Evolutionary conservation across 2,329 filamentous ascomycete genomes (phyloP).

Genomic region (Microsporum audouinii): DNA sequence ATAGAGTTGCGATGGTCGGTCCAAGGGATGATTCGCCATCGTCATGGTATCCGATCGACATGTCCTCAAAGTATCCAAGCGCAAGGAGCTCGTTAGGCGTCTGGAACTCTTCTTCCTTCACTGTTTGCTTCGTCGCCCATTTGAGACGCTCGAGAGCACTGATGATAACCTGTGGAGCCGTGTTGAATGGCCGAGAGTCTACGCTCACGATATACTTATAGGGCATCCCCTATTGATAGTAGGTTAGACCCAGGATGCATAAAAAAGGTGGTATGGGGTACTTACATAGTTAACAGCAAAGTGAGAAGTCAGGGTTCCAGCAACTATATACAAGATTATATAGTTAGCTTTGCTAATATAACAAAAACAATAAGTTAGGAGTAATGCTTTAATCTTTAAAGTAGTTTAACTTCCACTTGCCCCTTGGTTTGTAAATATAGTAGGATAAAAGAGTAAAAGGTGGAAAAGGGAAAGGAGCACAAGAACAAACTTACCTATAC

Average conservation of each 20-base stretch:
- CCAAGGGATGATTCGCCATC: constrained; percentile 48
- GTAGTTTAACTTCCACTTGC: neutral
- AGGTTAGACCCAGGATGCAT: neutral
- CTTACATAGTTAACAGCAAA: constrained; percentile 41
- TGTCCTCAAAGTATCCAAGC: constrained; percentile 45
- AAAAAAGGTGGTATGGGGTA: neutral
- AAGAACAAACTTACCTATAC: constrained; percentile 22
- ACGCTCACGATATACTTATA: constrained; percentile 49
- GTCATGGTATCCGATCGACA: constrained; percentile 49
- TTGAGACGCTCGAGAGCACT: constrained; percentile 40
- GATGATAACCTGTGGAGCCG: constrained; percentile 34
- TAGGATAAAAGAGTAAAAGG: neutral
- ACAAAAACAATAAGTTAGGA: neutral
- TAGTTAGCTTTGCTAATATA: neutral
- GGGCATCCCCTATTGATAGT: constrained; percentile 39
- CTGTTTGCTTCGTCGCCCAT: constrained; percentile 40
- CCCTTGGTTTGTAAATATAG: neutral
- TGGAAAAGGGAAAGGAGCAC: neutral
- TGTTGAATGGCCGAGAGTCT: constrained; percentile 32
- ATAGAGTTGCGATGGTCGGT: constrained; percentile 45
- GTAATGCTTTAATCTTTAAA: neutral
- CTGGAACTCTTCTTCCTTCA: constrained; percentile 20
- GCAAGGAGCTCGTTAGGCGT: constrained; percentile 47
- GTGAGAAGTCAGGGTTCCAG: constrained; percentile 33
- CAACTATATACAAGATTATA: constrained; percentile 19